phyloP scores from a whole-genome alignment of 441 rosid genomes.

The Populus hybrid region DNA sequence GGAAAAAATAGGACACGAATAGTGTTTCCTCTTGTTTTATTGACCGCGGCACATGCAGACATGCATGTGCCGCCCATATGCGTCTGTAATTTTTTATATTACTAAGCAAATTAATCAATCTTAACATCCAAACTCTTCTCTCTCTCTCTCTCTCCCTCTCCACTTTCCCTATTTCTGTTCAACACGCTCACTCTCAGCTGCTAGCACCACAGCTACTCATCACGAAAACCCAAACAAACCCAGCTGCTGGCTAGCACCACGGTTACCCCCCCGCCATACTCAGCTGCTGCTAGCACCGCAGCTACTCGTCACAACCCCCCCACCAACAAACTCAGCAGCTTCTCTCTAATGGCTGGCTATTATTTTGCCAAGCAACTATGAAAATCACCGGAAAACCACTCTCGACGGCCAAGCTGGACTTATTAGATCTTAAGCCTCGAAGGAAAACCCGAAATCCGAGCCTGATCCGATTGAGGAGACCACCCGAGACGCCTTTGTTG shows the following conservation, averaged over 20 bases:
- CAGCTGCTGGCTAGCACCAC: too few species aligned
- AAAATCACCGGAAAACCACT: slow-evolving; percentile 19
- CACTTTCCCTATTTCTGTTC: not conserved
- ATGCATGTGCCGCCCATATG: not conserved
- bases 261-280: too few species aligned
- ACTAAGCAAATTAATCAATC: not conserved
- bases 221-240: not conserved
- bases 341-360: slow-evolving; percentile 12
- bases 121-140: not conserved
- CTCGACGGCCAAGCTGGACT: not conserved
- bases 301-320: not conserved
- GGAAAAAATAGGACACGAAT: too few species aligned
- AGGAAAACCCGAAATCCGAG: slow-evolving; percentile 48
- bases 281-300: too few species aligned
- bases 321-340: not conserved
- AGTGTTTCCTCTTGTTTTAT: too few species aligned
- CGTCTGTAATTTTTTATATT: not conserved
- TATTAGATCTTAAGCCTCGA: slow-evolving; percentile 25
- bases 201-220: not conserved
- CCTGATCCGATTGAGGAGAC: slow-evolving; percentile 46
- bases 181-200: not conserved
- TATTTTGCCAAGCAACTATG: not conserved
- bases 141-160: not conserved
- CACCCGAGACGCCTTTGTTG: slow-evolving; percentile 79
- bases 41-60: slow-evolving; percentile 76